These are phyloP conservation scores for Solanum dulcamara DNA, from an alignment of 257 asterid genomes.

Conservation along the genomic window DNA sequence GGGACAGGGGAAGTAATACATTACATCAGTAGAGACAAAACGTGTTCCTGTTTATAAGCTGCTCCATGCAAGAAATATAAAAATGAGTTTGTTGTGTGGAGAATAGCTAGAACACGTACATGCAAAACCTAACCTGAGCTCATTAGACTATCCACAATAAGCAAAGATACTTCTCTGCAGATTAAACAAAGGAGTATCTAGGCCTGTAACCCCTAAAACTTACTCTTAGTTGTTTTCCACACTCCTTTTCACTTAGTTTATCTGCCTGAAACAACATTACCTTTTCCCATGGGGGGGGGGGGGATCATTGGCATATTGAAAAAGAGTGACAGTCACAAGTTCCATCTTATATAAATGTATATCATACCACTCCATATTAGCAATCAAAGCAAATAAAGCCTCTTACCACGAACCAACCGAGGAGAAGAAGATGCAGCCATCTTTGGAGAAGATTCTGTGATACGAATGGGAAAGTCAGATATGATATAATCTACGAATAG, in stretches of 20 bases:
- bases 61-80: not conserved
- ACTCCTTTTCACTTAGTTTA: not conserved
- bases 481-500: not conserved
- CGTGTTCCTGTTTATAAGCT: not conserved
- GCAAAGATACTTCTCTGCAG: not conserved
- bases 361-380: not conserved
- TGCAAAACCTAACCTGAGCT: not conserved
- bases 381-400: not conserved
- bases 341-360: not conserved
- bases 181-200: not conserved
- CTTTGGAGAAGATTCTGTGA: not conserved
- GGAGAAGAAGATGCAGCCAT: slow-evolving; percentile 11
- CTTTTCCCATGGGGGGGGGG: not conserved
- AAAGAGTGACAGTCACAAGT: not conserved
- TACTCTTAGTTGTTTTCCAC: not conserved
- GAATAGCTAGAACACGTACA: not conserved
- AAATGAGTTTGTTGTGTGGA: not conserved
- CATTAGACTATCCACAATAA: not conserved
- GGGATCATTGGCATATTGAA: not conserved
- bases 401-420: not conserved
- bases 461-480: not conserved
- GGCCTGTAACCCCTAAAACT: not conserved
- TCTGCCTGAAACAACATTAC: not conserved
- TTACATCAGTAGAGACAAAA: not conserved
- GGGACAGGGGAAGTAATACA: not conserved